These are phyloP conservation scores for Yamadazyma songkhlaensis DNA, from an alignment of 1,139 yeast genomes.

Conservation along the genomic window DNA sequence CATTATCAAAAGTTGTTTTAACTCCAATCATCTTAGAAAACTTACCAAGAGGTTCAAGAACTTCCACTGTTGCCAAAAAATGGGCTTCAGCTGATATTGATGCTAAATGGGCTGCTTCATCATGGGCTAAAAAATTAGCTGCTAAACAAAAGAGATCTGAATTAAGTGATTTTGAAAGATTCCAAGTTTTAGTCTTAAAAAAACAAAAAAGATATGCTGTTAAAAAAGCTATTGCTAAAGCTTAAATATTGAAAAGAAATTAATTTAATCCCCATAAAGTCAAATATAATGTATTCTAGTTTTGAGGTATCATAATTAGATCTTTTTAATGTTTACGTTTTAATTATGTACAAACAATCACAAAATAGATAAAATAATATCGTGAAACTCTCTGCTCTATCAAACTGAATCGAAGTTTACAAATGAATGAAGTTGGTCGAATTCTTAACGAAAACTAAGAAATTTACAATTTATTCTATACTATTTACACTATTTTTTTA, in stretches of 20 bases:
- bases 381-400: slow-evolving; percentile 6
- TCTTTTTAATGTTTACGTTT: slow-evolving; percentile 32
- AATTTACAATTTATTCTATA: slow-evolving; percentile 2
- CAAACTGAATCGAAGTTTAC: too few species aligned
- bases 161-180: slow-evolving; percentile 97
- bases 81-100: slow-evolving; percentile 91
- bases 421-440: too few species aligned
- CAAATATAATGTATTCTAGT: slow-evolving; percentile 31
- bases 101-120: slow-evolving; percentile 86
- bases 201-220: slow-evolving; percentile 96
- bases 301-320: slow-evolving; percentile 31
- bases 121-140: slow-evolving; percentile 98
- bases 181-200: slow-evolving; percentile 97
- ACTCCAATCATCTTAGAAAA: slow-evolving; percentile 85
- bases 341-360: slow-evolving; percentile 16
- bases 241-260: slow-evolving; percentile 45
- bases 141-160: slow-evolving; percentile 89
- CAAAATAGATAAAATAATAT: slow-evolving; percentile 17
- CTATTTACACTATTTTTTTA: slow-evolving; percentile 19
- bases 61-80: slow-evolving; percentile 83
- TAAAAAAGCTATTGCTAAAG: slow-evolving; percentile 81
- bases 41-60: slow-evolving; percentile 93
- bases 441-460: too few species aligned
- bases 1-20: slow-evolving; percentile 76
- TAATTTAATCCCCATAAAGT: slow-evolving; percentile 8